Evolutionary conservation across 2,329 filamentous ascomycete genomes (phyloP), one percentile per base, ranked within the genome.

Genomic region (Pleomassaria siparia): DNA sequence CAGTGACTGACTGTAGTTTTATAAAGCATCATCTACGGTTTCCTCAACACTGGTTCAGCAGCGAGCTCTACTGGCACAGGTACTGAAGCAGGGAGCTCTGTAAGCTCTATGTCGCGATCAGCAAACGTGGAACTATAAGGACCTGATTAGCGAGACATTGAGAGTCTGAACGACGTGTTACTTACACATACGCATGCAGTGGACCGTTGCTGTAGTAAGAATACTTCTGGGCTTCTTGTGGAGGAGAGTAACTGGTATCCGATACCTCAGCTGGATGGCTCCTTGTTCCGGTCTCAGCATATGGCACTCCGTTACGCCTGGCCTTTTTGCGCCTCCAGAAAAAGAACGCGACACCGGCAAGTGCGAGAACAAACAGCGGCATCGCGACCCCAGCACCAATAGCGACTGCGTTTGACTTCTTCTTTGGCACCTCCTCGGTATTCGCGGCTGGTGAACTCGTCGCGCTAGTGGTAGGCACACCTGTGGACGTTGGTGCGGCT

Each of bases 261-360:
- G 35, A 18, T 9, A 37, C 35, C 20, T 37, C 35, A 4, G 20
- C 32, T 6, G 32, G 32, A 16, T 20, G 6, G 29, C 29, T 32
- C 5, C n/a, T 15, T 6, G 32, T 36, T 7, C 32, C 18, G 18
- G 21, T 15, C 24, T 20, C 35, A 13, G 18, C 12, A 13, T 37
- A 37, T 4, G 35, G 18, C 12, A 10, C 35, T 21, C 18, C 35
- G 24, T 18, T 37, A 7, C n/a, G 18, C 20, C 24, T 37, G 20
- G 35, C 35, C 35, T 37, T 37, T 15, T 24, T 37, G 35, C 35
- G 35, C 35, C 35, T 21, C 35, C 35, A 37, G 35, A 37, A 37
- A 15, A 37, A 37, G 35, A 37, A 37, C 35, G 18, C 35, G 24
- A 37, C 18, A n/a, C 35, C 35, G 9, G 35, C 35, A n/a, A 37